Base-by-base conservation (phyloP, 805 yeast species). In the Cyberlindnera mississippiensis region DNA sequence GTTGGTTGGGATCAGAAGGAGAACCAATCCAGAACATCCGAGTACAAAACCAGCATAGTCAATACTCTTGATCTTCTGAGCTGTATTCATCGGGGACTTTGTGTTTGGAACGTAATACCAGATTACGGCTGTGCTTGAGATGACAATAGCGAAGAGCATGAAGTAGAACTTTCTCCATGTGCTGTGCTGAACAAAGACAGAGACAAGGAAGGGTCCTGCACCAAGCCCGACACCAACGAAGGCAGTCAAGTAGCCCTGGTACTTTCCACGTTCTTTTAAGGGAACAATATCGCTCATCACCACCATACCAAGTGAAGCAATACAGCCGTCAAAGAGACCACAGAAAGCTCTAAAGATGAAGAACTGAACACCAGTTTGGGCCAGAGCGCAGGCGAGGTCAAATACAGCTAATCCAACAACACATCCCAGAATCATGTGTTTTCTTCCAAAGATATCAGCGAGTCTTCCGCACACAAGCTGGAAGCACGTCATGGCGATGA, bases 251-350 rank as follows among this genome's bases (percentile, higher is more conserved):
- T 74, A 73, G 6, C 82, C 83, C 58, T 76, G 82, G 53, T 67
- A 78, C 46, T 71, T 72, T 0, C 82, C 82, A 48, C 83, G 47
- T 48, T 76, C 74, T 45, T 68, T 28, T 60, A 38, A 73, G 55
- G 82, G 69, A 12, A 76, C 78, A 18, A 77, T 61, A 52, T 78
- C 82, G 49, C 80, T 72, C 47, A 75, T 64, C 14, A 75, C 68
- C 19, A 75, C 75, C 77, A 75, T 75, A 1, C 71, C 54, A 16
- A 77, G 55, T 4, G 78, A 72, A 12, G 71, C 67, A 4, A 73
- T 67, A 2, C 78, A 80, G 1, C 82, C 82, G 35, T 69, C 64
- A 7, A 79, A 82, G 19, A 77, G 62, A 26, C 83, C 83, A n/a
- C 79, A 73, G 40, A 77, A 60, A 0, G 79, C 80, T 39, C 82